Base-by-base conservation (phyloP, 257 asterid genomes). In the Sherardia arvensis region DNA sequence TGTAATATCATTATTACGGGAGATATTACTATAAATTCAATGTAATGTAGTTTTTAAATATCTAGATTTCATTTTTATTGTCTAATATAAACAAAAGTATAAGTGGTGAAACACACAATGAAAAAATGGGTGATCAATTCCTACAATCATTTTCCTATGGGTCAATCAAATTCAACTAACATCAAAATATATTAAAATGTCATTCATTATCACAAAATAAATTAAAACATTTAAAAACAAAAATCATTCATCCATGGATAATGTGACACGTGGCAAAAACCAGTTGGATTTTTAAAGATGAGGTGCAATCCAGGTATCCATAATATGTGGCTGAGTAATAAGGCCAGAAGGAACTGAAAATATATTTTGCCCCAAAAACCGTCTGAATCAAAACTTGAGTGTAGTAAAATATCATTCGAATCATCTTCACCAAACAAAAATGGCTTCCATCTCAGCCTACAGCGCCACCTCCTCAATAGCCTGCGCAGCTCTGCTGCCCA, bases 401-500 rank as follows among this genome's bases (percentile, higher is more conserved):
- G 58, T 21, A 40, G 20, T 23, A 43, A 21, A 43, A 43, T 66
- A 7, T 23, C 9, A 17, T 14, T 33, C 11, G 28, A 47, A 7
- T 55, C 58, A 38, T 53, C 63, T n/a, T n/a, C 53, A 7, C 63
- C 18, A 48, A 8, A 49, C 14, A 38, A 26, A 59, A 40, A 90
- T 86, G 98, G 94, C 95, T 66, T 75, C 90, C 69, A 65, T 83
- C 83, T 76, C 87, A 6, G 85, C 92, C 55, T 76, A 80, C 82
- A 65, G 83, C 61, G 43, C 94, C 10, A 66, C 86, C 62, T 78
- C 91, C 6, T 76, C 79, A 4, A 26, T 82, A 9, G 73, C 90
- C 68, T 79, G 83, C 76, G 79, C 79, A 32, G 79, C 91, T 71
- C 73, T 79, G 54, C 43, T 79, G n/a, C 86, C 64, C 48, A 81